Evolutionary conservation across 2,329 filamentous ascomycete species (phyloP).

Genomic region (Triangularia setosa): DNA sequence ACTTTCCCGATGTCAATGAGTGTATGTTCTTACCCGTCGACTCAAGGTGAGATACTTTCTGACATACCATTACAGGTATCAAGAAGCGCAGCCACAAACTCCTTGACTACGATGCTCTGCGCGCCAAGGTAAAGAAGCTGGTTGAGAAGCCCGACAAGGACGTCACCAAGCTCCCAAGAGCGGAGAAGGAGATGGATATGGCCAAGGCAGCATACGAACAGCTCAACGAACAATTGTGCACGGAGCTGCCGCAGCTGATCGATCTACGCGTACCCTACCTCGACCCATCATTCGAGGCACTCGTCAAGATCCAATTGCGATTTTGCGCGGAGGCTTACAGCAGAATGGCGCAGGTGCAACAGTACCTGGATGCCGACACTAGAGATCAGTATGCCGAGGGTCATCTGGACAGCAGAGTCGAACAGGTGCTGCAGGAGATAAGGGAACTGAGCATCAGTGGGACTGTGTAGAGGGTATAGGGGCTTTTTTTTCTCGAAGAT

Average conservation of each 20-base stretch:
- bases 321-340: constrained; percentile 98
- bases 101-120: constrained; percentile 94
- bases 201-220: constrained; percentile 91
- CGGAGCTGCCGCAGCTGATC: constrained; percentile 90
- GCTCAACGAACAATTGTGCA: constrained; percentile 92
- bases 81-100: constrained; percentile 99
- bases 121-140: constrained; percentile 93
- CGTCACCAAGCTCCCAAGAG: constrained; percentile 88
- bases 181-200: constrained; percentile 95
- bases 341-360: constrained; percentile 97
- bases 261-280: constrained; percentile 95
- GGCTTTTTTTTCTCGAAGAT: background rate
- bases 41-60: background rate
- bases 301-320: constrained; percentile 96
- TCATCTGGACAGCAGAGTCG: constrained; percentile 84
- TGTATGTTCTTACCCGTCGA: constrained; percentile 50
- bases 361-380: constrained; percentile 93
- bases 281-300: constrained; percentile 92
- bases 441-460: constrained; percentile 89
- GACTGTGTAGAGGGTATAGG: constrained; percentile 46
- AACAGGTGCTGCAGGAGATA: constrained; percentile 96
- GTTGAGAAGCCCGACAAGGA: constrained; percentile 99
- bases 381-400: constrained; percentile 94
- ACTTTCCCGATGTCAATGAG: constrained; percentile 98
- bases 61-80: constrained; percentile 56